Base-by-base conservation (phyloP, 2,329 filamentous ascomycete species). In the Coniochaeta hoffmannii region DNA sequence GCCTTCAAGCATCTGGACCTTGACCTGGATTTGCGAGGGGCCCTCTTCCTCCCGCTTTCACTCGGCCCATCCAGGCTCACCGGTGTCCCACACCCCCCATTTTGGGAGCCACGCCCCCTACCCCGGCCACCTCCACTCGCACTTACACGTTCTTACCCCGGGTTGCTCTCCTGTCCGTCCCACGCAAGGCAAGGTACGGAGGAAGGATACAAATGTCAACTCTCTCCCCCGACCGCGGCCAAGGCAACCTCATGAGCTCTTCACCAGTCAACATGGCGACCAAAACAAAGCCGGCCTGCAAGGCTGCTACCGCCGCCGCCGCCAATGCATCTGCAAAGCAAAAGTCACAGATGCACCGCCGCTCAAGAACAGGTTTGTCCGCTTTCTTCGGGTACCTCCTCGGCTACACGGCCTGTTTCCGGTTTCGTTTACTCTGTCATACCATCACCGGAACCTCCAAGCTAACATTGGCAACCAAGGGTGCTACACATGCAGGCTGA, bases 291-390 rank as follows among this genome's bases (percentile, higher is more conserved):
- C 63, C 76, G 68, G 74, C 77, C 67, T 71, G 77, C 54, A 84
- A 83, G 71, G 69, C 75, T 60, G 72, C 64, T 68, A 76, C 65
- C 63, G 69, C 69, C 63, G 69, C 69, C 63, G 75, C 77, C 17
- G 66, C 70, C 82, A 61, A 31, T 34, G 26, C n/a, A 5, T 32
- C 28, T 14, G 31, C 26, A 26, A 90, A 88, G 74, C 76, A 82
- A 68, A 87, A 89, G 73, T 76, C 85, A 66, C 93, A 96, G 78
- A 91, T 94, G 86, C 93, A 97, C 73, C 86, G 91, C 71, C 85
- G 93, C 68, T 97, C 93, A 73, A 86, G 93, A 75, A 95, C 91
- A 84, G 92, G 92, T 96, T 81, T 68, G 87, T 82, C 55, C 44
- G 49, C n/a, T 51, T 51, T 51, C 49, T 51, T 51, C 49, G 49